Percentiles rank a stretch among this genome's conserved stretches.
Conservation (phyloP, 768 basidiomycete species). For the Mycena kentingensis region DNA sequence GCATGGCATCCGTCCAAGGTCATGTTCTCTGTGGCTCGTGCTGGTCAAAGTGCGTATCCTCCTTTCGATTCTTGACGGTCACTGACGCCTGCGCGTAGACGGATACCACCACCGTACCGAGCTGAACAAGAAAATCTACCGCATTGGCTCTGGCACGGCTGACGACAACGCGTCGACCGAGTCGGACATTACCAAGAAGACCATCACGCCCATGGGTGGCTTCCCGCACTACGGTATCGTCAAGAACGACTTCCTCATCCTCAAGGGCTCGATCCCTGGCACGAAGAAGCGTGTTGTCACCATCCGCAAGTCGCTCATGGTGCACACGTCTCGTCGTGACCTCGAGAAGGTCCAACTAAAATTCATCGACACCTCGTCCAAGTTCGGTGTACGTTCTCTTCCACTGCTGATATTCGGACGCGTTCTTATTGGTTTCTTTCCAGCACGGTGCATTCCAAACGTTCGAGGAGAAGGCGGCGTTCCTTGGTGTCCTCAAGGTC, state of each 20-base stretch:
- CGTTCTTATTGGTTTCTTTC: conserved; percentile 15
- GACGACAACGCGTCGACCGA: conserved; percentile 90
- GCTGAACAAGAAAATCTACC: conserved; percentile 99
- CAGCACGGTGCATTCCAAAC: conserved; percentile 98
- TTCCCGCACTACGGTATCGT: conserved; percentile 99
- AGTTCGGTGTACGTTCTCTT: conserved; percentile 78
- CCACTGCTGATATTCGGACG: not conserved
- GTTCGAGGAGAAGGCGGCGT: conserved; percentile 92
- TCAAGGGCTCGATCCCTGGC: conserved; percentile 95
- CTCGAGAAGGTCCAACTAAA: conserved; percentile 98
- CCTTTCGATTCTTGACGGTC: not conserved
- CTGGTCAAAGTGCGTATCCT: conserved; percentile 88
- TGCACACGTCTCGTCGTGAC: conserved; percentile 92
- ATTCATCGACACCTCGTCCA: conserved; percentile 98
- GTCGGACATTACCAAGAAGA: conserved; percentile 90
- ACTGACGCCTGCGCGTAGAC: conserved; percentile 46
- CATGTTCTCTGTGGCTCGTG: conserved; percentile 99
- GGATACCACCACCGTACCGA: conserved; percentile 97
- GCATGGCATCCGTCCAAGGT: conserved; percentile 99
- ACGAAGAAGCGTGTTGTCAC: conserved; percentile 98
- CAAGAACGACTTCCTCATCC: conserved; percentile 96
- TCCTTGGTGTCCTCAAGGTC: conserved; percentile 90
- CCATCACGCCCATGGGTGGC: conserved; percentile 96
- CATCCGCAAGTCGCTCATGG: conserved; percentile 95
- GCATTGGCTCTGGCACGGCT: conserved; percentile 80